Base-by-base conservation (phyloP, 257 asterid species). In the Ocimum tenuiflorum region DNA sequence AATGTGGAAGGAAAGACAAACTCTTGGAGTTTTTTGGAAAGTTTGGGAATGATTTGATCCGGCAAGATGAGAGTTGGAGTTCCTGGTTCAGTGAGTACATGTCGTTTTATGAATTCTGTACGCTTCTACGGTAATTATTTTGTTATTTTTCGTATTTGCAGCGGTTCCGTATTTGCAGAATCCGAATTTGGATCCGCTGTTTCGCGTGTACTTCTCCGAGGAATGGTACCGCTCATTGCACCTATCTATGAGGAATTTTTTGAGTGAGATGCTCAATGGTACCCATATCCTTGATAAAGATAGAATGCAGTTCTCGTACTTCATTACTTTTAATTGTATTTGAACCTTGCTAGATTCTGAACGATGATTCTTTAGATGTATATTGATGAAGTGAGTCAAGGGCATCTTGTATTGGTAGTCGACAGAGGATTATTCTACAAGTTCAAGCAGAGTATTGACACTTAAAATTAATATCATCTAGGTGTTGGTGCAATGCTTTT, bases 181-280 rank as follows among this genome's bases (percentile, higher is more conserved):
- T 69, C 95, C 99, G 51, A 88, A 85, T 49, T 77, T 77, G 80
- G 96, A 92, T 74, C 88, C 97, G 9, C 84, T 75, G 69, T 92
- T 86, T 79, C 84, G 89, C n/a, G 65, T 89, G 33, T 88, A 83
- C 79, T 92, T 89, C 38, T 74, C 97, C 4, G 88, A 87, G 74
- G 97, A 88, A 73, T 92, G 99, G 99, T 81, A 78, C 69, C 88
- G 89, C 45, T 61, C 88, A 18, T 73, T 92, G 73, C 95, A 86
- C 71, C 85, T 89, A 29, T 81, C 89, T 39, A 12, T 82, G 63
- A 75, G 91, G 85, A 92, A 92, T 77, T 90, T 92, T 77, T 73
- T 92, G 76, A 89, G 96, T 75, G 83, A 71, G 79, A 82, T 92
- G 78, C 82, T 92, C 79, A 76, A 84, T 60, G 95, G 86, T 39